Percentiles rank a stretch among this genome's conserved stretches.
Conservation (phyloP, 495 filamentous ascomycete species). For the Trichoderma erinaceum region DNA sequence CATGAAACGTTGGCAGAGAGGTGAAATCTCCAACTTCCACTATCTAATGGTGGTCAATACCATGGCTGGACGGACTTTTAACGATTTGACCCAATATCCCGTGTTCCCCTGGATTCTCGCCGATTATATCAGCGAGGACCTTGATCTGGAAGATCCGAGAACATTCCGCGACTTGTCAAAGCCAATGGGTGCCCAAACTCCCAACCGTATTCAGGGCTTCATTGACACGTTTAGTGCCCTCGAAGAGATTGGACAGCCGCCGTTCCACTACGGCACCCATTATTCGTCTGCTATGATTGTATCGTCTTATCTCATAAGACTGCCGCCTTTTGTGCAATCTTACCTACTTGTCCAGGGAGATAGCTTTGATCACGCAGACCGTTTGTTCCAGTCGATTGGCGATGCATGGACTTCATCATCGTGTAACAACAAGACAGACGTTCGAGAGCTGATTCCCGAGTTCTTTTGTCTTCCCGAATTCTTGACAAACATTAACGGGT, state of each 20-base stretch:
- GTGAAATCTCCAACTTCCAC: constrained; percentile 96
- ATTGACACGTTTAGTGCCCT: constrained; percentile 78
- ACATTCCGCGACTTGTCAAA: constrained; percentile 89
- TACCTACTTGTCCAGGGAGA: constrained; percentile 96
- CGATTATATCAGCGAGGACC: constrained; percentile 93
- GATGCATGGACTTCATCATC: constrained; percentile 91
- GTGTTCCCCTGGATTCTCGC: constrained; percentile 97
- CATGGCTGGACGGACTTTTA: constrained; percentile 93
- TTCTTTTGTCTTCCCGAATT: constrained; percentile 97
- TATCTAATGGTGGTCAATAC: constrained; percentile 98
- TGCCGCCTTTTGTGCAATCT: constrained; percentile 94
- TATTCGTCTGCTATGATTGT: constrained; percentile 99
- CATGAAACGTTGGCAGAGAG: constrained; percentile 85
- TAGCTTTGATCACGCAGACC: constrained; percentile 92
- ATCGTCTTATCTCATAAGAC: constrained; percentile 85
- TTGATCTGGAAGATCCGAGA: constrained; percentile 75
- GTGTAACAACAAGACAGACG: constrained; percentile 82
- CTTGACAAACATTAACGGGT: constrained; percentile 81
- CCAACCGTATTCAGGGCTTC: constrained; percentile 67
- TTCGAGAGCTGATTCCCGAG: constrained; percentile 88
- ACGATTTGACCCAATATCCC: constrained; percentile 95
- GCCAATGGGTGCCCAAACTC: constrained; percentile 92
- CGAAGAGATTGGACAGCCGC: constrained; percentile 82
- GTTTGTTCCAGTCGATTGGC: constrained; percentile 88
- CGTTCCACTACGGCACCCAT: constrained; percentile 97